phyloP scores from a whole-genome alignment of 257 asterid genomes.

The Solanum gracilifrons region DNA sequence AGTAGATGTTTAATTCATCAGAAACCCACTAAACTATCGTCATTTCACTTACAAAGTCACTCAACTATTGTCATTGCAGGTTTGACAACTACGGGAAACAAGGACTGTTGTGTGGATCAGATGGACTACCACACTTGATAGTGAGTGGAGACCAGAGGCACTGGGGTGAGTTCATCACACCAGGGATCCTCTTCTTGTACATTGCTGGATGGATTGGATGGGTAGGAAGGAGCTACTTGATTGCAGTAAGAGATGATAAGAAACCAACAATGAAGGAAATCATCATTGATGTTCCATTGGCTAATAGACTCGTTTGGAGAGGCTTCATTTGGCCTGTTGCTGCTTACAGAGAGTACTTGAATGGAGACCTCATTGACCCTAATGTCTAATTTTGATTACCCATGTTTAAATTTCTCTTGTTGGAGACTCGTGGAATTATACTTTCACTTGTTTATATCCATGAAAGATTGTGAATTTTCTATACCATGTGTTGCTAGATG shows the following conservation, averaged over 20 bases:
- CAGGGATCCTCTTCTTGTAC: slow-evolving; percentile 83
- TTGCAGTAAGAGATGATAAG: slow-evolving; percentile 82
- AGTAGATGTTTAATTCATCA: neutral
- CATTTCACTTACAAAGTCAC: neutral
- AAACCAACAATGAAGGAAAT: slow-evolving; percentile 88
- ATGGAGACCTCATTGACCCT: slow-evolving; percentile 88
- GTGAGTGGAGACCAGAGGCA: slow-evolving; percentile 97
- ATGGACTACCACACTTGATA: slow-evolving; percentile 89
- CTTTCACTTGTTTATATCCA: neutral
- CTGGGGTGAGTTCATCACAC: slow-evolving; percentile 97
- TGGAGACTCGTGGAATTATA: neutral
- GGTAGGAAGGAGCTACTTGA: slow-evolving; percentile 94
- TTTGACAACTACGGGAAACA: slow-evolving; percentile 77
- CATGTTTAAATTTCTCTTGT: neutral
- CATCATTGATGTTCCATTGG: slow-evolving; percentile 94
- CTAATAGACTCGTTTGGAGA: slow-evolving; percentile 64
- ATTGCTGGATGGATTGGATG: slow-evolving; percentile 98
- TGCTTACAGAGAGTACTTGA: slow-evolving; percentile 84
- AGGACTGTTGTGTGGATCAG: slow-evolving; percentile 86
- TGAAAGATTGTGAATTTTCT: neutral
- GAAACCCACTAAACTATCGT: neutral
- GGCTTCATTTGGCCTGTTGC: slow-evolving; percentile 98
- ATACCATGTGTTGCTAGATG: neutral
- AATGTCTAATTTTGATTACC: slow-evolving; percentile 27
- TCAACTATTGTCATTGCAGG: slow-evolving; percentile 16